Conservation (phyloP, 305 asterid genomes). For the Fraxinus greggii region DNA sequence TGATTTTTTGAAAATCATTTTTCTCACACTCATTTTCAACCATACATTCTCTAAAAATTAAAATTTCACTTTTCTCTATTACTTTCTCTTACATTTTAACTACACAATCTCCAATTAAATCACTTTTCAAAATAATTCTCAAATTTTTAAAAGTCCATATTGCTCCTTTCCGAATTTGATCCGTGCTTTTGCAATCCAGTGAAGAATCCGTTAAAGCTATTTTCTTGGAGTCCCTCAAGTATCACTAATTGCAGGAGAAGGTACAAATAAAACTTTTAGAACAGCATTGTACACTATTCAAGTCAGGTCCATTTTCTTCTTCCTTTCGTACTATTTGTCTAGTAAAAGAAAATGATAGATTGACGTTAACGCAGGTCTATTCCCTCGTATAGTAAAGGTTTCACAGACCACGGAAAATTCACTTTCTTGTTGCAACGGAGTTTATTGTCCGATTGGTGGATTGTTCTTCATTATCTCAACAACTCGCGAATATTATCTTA, state of each 20-base stretch:
- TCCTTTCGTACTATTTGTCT: too few relatives aligned
- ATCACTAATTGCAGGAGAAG: not conserved
- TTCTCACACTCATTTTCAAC: not conserved
- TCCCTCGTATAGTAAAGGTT: too few relatives aligned
- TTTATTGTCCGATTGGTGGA: not conserved
- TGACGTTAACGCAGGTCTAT: too few relatives aligned
- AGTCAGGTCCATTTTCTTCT: not conserved
- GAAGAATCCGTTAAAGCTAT: not conserved
- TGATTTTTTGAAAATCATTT: not conserved
- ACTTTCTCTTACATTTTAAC: not conserved
- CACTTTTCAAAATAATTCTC: too few relatives aligned
- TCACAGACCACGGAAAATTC: too few relatives aligned
- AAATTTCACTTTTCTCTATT: not conserved
- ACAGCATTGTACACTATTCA: not conserved
- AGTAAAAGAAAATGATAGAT: too few relatives aligned
- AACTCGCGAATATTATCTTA: not conserved
- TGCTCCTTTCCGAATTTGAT: too few relatives aligned
- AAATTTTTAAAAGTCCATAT: not conserved
- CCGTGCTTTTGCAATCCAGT: not conserved
- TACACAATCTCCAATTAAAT: too few relatives aligned
- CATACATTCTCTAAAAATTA: too few relatives aligned
- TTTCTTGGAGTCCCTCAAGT: too few relatives aligned
- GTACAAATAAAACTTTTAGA: not conserved
- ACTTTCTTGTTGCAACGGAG: not conserved
- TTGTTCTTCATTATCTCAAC: not conserved